Conservation (phyloP, 805 yeast genomes). For the Zygosaccharomyces gambellarensis region DNA sequence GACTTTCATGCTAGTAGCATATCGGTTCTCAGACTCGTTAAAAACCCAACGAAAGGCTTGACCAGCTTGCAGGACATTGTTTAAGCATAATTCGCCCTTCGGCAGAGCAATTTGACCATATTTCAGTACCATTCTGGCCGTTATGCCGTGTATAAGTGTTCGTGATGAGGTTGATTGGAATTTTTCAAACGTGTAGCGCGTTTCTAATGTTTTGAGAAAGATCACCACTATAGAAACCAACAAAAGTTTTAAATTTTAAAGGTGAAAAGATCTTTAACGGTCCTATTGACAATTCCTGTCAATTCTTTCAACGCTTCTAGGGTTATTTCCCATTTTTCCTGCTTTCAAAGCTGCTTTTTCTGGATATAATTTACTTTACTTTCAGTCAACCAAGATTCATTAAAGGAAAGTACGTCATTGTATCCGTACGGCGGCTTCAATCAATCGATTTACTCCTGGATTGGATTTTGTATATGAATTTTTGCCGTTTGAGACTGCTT, state of each 20-base stretch:
- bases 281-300: background rate
- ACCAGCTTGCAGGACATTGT: constrained; percentile 32
- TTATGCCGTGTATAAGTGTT: background rate
- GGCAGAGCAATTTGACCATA: constrained; percentile 11
- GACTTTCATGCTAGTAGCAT: constrained; percentile 26
- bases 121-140: constrained; percentile 7
- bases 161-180: constrained; percentile 4
- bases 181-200: constrained; percentile 7
- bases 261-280: background rate
- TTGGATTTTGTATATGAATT: constrained; percentile 1
- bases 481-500: background rate
- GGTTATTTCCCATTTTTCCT: background rate
- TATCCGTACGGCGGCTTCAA: background rate
- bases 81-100: constrained; percentile 45
- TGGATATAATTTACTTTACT: background rate
- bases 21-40: constrained; percentile 21
- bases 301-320: background rate
- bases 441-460: background rate
- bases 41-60: constrained; percentile 35
- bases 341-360: background rate
- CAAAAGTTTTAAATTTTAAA: background rate
- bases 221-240: background rate
- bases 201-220: background rate
- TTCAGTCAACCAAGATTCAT: background rate
- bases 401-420: background rate